Evolutionary conservation across 306 rosid species (phyloP).

Genomic region (Potentilla sterilis): DNA sequence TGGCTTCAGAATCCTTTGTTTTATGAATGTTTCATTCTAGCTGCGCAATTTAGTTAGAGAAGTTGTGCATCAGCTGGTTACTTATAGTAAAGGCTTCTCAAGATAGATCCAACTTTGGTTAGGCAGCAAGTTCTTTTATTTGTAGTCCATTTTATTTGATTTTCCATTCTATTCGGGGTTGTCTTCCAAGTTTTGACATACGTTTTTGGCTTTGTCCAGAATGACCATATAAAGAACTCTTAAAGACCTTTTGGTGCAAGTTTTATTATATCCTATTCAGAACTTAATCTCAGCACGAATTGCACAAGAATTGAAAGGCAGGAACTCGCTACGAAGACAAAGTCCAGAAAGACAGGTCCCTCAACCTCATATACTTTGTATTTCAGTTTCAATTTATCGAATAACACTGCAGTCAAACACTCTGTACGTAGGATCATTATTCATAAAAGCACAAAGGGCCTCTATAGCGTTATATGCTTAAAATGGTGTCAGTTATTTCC

Average conservation of each 20-base stretch:
- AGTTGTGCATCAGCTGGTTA: not conserved
- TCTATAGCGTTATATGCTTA: no score
- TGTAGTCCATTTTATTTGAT: not conserved
- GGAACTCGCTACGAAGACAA: no score
- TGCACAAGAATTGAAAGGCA: not conserved
- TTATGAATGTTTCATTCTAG: not conserved
- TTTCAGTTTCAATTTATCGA: no score
- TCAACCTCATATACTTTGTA: no score
- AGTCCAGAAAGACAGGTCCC: no score
- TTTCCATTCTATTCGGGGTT: not conserved
- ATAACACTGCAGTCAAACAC: not conserved
- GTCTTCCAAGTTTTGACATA: not conserved
- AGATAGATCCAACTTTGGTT: not conserved
- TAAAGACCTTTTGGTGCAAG: not conserved
- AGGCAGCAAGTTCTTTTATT: not conserved
- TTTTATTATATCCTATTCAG: not conserved
- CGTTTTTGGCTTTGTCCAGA: not conserved
- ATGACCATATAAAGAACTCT: not conserved
- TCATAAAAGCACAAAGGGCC: not conserved
- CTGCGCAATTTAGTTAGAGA: not conserved
- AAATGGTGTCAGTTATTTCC: conserved; percentile 28
- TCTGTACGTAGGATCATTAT: not conserved
- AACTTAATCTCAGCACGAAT: not conserved
- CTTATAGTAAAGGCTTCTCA: not conserved
- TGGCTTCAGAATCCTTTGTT: not conserved